Evolutionary conservation across 345 rosid species (phyloP).

Genomic region (Ceriops zippeliana): DNA sequence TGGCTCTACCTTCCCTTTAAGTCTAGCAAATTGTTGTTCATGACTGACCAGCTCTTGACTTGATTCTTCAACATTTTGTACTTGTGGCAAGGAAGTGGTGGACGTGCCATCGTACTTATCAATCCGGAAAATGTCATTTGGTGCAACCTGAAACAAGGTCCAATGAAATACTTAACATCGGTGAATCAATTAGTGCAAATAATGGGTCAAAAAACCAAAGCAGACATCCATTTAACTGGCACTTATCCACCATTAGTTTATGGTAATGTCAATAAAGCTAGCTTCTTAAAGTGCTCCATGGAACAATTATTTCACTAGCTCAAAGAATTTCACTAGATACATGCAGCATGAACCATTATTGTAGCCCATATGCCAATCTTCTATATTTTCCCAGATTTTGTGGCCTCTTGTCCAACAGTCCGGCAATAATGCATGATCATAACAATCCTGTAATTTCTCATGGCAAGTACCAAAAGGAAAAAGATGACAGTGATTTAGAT

Average conservation of each 20-base stretch:
- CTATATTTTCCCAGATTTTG: not conserved
- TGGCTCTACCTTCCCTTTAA: slow-evolving; percentile 50
- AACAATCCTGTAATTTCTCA: not conserved
- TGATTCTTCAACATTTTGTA: slow-evolving; percentile 42
- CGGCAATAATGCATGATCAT: too few relatives aligned
- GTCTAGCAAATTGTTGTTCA: slow-evolving; percentile 35
- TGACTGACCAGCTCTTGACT: slow-evolving; percentile 39
- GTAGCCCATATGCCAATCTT: not conserved
- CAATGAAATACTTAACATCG: slow-evolving; percentile 11
- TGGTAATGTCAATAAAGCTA: not conserved
- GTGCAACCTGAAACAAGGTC: slow-evolving; percentile 62
- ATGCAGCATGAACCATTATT: not conserved
- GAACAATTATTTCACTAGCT: too few relatives aligned
- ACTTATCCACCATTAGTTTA: not conserved
- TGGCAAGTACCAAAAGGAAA: not conserved
- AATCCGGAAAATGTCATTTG: slow-evolving; percentile 59
- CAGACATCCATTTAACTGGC: not conserved
- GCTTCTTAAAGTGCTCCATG: not conserved
- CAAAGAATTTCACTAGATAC: not conserved
- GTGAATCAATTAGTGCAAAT: not conserved
- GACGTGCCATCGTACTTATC: slow-evolving; percentile 56
- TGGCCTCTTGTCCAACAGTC: not conserved
- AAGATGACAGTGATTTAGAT: not conserved
- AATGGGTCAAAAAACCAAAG: slow-evolving; percentile 7
- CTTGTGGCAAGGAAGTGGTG: slow-evolving; percentile 30